Conservation (phyloP, 768 basidiomycete species). For the Tremella yokohamensis region DNA sequence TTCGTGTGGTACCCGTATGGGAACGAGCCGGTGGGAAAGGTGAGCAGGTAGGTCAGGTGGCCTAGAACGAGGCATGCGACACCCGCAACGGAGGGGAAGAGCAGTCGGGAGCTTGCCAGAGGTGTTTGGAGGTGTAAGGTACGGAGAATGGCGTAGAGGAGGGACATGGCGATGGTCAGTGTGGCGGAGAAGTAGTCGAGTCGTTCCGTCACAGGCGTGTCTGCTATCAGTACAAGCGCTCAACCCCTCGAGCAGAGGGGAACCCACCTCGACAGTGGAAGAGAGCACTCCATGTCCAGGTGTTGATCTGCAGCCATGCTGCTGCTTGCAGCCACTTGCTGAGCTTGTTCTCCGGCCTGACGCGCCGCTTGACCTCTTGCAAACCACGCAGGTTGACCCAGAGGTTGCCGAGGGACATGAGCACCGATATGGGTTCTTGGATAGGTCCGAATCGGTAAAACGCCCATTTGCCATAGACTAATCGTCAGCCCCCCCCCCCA, state of each 20-base stretch:
- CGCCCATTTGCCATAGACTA: constrained; percentile 89
- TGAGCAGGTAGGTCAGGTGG: constrained; percentile 74
- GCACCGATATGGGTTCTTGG: constrained; percentile 90
- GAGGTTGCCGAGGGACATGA: constrained; percentile 83
- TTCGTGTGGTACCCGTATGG: constrained; percentile 83
- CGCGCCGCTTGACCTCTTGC: constrained; percentile 32
- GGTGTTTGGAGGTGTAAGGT: constrained; percentile 68
- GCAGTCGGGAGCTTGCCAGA: constrained; percentile 16
- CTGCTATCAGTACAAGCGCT: constrained; percentile 54
- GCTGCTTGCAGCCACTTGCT: constrained; percentile 37
- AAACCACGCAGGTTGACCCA: constrained; percentile 68
- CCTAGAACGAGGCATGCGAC: constrained; percentile 59
- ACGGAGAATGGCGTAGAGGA: constrained; percentile 75
- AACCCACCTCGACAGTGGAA: constrained; percentile 86
- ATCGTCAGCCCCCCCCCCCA: not conserved
- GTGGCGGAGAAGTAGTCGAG: constrained; percentile 95
- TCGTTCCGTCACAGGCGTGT: constrained; percentile 77
- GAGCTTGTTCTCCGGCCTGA: constrained; percentile 37
- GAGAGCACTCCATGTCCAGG: constrained; percentile 86
- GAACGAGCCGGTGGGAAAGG: constrained; percentile 71
- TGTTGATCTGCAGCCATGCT: constrained; percentile 71
- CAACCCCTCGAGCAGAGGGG: constrained; percentile 1
- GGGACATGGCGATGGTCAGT: constrained; percentile 70
- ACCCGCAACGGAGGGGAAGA: constrained; percentile 37
- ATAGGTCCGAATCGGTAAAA: constrained; percentile 83